Base-by-base conservation (phyloP, 805 yeast genomes). In the Hanseniaspora clermontiae region DNA sequence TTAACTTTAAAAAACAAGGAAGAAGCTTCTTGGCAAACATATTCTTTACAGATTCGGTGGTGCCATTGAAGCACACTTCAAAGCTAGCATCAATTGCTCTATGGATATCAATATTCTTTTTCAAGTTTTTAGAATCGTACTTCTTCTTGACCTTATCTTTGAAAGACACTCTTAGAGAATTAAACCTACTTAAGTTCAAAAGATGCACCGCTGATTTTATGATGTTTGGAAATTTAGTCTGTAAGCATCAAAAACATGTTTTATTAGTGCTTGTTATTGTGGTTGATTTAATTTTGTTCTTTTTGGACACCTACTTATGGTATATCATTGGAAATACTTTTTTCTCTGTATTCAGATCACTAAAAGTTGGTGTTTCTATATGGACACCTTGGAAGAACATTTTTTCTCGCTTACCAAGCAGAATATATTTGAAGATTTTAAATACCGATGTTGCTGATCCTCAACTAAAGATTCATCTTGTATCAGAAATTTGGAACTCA, bases 311-410 rank as follows among this genome's bases (percentile, higher is more conserved):
- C 59, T 93, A 88, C 72, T 79, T 93, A 84, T 93, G 99, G 99
- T 93, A 93, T 78, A 90, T 93, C 77, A 77, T 93, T 65, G 83
- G 86, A 70, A 93, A 91, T 80, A 85, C 95, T 72, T 80, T 88
- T 63, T 90, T 88, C 81, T 91, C 97, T 60, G 88, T 93, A 66
- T 96, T 96, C 64, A 87, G 96, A 70, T 93, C 98, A 15, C 93
- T 93, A 80, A 93, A 91, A 78, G 79, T 95, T 72, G 99, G 99
- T 84, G 89, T 93, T 65, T 93, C 99, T 48, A 91, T 93, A 62
- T 82, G 90, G 78, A 93, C 99, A 43, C 99, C 99, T 60, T 93
- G 99, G 99, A 87, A 97, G 81, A 93, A 95, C 71, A 90, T 93
- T 64, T 93, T 91, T 78, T 83, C 96, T 56, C 84, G 99, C 73